phyloP scores from a whole-genome alignment of 139 green algal genomes.

The Coelastrella sp. region DNA sequence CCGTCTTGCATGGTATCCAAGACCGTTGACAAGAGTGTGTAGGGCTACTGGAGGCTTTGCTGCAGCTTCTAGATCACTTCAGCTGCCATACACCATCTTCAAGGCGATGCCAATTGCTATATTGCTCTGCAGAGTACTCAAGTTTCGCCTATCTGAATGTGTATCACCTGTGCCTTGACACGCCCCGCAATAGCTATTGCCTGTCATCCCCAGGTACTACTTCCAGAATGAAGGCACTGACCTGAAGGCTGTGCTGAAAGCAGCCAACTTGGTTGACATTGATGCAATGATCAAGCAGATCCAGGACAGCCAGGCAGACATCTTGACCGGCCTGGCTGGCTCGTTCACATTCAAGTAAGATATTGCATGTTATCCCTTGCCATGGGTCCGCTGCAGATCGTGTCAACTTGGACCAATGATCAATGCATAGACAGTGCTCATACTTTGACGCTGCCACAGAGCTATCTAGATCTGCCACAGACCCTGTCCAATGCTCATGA shows the following conservation, averaged over 20 bases:
- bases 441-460: too few species aligned
- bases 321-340: neutral
- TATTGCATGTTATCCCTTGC: too few species aligned
- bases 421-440: too few species aligned
- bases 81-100: too few species aligned
- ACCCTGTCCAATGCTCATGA: neutral
- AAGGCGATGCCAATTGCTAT: too few species aligned
- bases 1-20: neutral
- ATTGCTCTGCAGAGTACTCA: too few species aligned
- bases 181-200: neutral
- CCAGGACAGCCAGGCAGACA: neutral
- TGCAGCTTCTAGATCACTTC: neutral
- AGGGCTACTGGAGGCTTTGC: neutral
- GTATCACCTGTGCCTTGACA: neutral
- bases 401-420: too few species aligned
- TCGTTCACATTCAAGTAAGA: slow-evolving; percentile 35
- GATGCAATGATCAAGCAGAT: slow-evolving; percentile 3
- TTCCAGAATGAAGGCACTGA: slow-evolving; percentile 2
- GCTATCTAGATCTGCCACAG: neutral
- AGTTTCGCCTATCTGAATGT: too few species aligned
- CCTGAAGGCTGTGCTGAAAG: slow-evolving; percentile 39
- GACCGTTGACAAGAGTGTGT: neutral
- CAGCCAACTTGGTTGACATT: slow-evolving; percentile 32
- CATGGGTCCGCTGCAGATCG: too few species aligned
- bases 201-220: slow-evolving; percentile 38